These are phyloP conservation scores for Mycena epipterygia DNA, from an alignment of 768 basidiomycete genomes.

Conservation along the genomic window DNA sequence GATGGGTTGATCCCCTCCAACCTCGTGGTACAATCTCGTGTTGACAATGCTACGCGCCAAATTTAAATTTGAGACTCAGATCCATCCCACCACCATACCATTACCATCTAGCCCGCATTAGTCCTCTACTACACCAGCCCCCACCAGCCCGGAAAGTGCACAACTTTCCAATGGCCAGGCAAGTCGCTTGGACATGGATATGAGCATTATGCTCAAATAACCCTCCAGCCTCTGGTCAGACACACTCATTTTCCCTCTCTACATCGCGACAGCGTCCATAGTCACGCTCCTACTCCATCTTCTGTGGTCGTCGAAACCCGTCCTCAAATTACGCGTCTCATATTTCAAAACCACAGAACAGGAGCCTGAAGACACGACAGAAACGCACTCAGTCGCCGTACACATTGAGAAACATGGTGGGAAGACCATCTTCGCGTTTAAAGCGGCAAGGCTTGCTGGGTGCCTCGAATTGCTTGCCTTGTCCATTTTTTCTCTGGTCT, in stretches of 20 bases:
- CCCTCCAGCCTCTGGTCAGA: constrained; percentile 18
- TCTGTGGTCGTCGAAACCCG: constrained; percentile 6
- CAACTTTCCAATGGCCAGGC: no score
- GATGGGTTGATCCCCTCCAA: no score
- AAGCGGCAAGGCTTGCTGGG: constrained; percentile 37
- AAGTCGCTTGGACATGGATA: not conserved
- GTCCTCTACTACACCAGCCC: no score
- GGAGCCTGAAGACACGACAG: not conserved
- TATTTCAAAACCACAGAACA: not conserved
- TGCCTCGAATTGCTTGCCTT: constrained; percentile 40
- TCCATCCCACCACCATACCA: no score
- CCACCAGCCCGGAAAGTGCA: no score
- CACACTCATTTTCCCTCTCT: constrained; percentile 16
- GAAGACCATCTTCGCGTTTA: constrained; percentile 39
- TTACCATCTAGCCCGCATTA: no score
- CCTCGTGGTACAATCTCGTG: no score
- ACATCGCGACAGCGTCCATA: not conserved
- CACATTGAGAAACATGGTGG: constrained; percentile 39
- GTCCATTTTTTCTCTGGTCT: constrained; percentile 27
- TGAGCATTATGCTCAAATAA: not conserved
- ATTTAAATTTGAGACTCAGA: no score
- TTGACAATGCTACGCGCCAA: no score
- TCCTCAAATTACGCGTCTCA: constrained; percentile 10
- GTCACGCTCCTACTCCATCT: not conserved
- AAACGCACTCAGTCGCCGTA: not conserved